Conservation (phyloP, 768 basidiomycete species). For the Termitomyces sp. region DNA sequence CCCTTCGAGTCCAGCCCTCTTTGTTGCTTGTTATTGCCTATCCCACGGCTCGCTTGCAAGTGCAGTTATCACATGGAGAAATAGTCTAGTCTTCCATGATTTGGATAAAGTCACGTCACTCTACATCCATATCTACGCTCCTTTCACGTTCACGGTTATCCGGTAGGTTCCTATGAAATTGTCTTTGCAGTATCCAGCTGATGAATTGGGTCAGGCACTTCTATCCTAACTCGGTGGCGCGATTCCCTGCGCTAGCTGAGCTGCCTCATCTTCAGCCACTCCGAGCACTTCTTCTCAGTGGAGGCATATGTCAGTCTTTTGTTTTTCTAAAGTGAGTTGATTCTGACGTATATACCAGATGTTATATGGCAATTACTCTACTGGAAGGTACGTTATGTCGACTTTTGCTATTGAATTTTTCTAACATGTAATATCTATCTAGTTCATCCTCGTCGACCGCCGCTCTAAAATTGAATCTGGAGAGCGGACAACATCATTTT, state of each 20-base stretch:
- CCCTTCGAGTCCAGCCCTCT: constrained; percentile 72
- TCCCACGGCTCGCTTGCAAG: constrained; percentile 89
- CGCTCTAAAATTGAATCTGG: constrained; percentile 89
- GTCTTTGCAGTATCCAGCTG: background rate
- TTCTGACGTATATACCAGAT: constrained; percentile 45
- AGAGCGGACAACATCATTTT: constrained; percentile 86
- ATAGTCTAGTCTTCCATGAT: constrained; percentile 97
- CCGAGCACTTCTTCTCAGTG: constrained; percentile 72
- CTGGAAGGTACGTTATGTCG: constrained; percentile 65
- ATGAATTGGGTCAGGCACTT: constrained; percentile 60
- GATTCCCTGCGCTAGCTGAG: constrained; percentile 81
- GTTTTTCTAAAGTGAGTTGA: background rate
- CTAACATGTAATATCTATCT: constrained; percentile 4
- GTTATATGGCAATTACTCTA: constrained; percentile 90
- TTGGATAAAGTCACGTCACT: constrained; percentile 94
- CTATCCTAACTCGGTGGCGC: constrained; percentile 72
- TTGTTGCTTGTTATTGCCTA: constrained; percentile 90
- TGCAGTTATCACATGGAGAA: constrained; percentile 97
- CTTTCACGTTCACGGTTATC: constrained; percentile 88
- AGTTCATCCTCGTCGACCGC: constrained; percentile 87
- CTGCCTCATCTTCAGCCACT: constrained; percentile 70
- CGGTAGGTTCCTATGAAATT: constrained; percentile 45
- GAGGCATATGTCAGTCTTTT: constrained; percentile 70
- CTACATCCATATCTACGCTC: constrained; percentile 93
- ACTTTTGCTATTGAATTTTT: background rate